phyloP scores from a whole-genome alignment of 2,329 filamentous ascomycete genomes.

The Apiospora sp. region DNA sequence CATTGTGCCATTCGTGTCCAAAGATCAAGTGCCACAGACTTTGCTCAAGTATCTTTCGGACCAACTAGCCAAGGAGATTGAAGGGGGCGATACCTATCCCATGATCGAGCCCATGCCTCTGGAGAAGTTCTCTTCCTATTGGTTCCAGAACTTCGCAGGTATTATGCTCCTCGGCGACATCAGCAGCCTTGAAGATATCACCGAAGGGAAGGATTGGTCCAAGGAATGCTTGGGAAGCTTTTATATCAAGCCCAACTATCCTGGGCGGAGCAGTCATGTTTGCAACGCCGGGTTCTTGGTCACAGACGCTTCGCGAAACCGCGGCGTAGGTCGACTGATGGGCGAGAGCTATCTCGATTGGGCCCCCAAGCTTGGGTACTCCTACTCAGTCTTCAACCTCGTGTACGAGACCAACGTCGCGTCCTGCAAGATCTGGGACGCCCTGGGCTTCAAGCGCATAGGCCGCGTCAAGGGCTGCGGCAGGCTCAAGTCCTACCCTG shows the following conservation, averaged over 20 bases:
- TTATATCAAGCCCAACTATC: constrained; percentile 94
- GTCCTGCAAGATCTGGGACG: constrained; percentile 91
- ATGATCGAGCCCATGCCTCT: constrained; percentile 80
- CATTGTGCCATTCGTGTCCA: constrained; percentile 82
- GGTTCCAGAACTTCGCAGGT: constrained; percentile 90
- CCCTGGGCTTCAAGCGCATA: constrained; percentile 90
- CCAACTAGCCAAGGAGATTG: constrained; percentile 89
- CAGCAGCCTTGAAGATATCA: constrained; percentile 64
- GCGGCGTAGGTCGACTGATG: constrained; percentile 78
- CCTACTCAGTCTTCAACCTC: constrained; percentile 92
- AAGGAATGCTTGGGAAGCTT: constrained; percentile 87
- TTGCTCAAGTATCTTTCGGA: constrained; percentile 81
- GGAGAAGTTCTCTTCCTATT: constrained; percentile 82
- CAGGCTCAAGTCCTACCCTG: constrained; percentile 73
- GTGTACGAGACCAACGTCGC: constrained; percentile 95
- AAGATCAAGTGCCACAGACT: constrained; percentile 76
- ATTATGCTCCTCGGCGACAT: constrained; percentile 87
- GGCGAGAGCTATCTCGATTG: constrained; percentile 80
- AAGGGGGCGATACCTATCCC: constrained; percentile 90
- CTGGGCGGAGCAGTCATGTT: constrained; percentile 87
- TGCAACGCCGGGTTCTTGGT: constrained; percentile 86
- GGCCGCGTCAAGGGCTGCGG: constrained; percentile 80
- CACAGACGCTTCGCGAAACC: constrained; percentile 75
- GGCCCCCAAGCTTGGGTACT: constrained; percentile 83
- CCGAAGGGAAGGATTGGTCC: constrained; percentile 75